Percentiles rank a stretch among this genome's conserved stretches.
Evolutionary conservation across 2,329 filamentous ascomycete species (phyloP).

Genomic region (Lachnellula suecica): DNA sequence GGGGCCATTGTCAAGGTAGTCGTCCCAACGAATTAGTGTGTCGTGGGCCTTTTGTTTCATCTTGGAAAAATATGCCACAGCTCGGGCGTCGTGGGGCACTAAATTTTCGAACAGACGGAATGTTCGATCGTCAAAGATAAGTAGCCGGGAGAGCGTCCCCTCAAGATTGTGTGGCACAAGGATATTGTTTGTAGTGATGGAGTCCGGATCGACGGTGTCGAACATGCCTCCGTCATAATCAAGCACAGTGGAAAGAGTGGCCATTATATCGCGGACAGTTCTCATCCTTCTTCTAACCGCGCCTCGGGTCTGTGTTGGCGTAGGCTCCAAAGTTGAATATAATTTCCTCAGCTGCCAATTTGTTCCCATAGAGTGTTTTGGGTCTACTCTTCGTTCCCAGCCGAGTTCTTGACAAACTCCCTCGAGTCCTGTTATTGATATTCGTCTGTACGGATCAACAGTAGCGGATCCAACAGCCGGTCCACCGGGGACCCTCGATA

Average conservation of each 20-base stretch:
- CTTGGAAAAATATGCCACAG: constrained; percentile 26
- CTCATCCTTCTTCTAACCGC: constrained; percentile 18
- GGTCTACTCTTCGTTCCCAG: constrained; percentile 27
- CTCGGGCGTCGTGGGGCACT: constrained; percentile 22
- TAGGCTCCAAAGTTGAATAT: constrained; percentile 3
- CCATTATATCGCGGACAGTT: constrained; percentile 29
- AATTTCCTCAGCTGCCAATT: constrained; percentile 28
- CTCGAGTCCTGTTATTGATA: constrained; percentile 22
- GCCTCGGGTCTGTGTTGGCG: constrained; percentile 14
- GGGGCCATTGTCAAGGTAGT: constrained; percentile 25
- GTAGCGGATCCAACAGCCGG: not conserved
- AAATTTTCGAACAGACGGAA: constrained; percentile 24
- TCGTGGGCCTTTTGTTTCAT: constrained; percentile 21
- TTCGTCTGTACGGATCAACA: constrained; percentile 21
- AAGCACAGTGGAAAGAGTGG: constrained; percentile 21
- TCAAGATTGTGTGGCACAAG: constrained; percentile 24
- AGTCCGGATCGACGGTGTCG: constrained; percentile 23
- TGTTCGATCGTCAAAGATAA: constrained; percentile 25
- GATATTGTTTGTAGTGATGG: constrained; percentile 17
- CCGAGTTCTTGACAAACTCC: constrained; percentile 26
- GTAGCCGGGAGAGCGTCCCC: constrained; percentile 26
- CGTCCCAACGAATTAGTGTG: constrained; percentile 20
- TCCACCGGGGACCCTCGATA: constrained; percentile 9
- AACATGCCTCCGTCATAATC: constrained; percentile 22
- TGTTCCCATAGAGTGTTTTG: constrained; percentile 17